A percentile compares a stretch with the other conserved stretches of the same genome.
Conservation (phyloP, 1,284 basidiomycete genomes). For the Irpex sp. region DNA sequence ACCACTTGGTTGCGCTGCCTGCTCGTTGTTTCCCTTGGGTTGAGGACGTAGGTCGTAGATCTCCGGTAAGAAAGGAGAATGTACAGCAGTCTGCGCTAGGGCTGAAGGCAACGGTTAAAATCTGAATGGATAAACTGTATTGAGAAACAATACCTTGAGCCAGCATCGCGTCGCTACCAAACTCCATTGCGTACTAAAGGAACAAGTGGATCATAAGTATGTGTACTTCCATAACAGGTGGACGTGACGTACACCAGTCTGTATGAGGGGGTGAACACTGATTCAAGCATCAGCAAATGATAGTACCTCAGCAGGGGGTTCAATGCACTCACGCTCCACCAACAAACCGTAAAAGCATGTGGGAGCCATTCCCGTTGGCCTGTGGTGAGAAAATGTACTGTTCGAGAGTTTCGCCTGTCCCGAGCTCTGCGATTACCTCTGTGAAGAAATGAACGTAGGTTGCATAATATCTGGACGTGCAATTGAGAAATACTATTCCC, state of each 20-base stretch:
- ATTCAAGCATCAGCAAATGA: not conserved
- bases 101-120: constrained; percentile 28
- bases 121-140: not conserved
- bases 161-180: constrained; percentile 49
- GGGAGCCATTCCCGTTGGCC: constrained; percentile 42
- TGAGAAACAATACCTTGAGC: constrained; percentile 39
- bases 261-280: constrained; percentile 62
- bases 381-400: constrained; percentile 51
- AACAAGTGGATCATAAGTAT: not conserved
- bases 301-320: not conserved
- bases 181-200: constrained; percentile 55
- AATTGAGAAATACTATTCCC: not conserved
- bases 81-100: constrained; percentile 53
- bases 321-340: constrained; percentile 46
- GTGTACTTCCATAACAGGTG: not conserved
- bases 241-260: constrained; percentile 48
- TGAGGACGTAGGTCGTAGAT: constrained; percentile 28
- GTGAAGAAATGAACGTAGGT: constrained; percentile 58
- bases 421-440: constrained; percentile 38
- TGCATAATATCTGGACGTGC: constrained; percentile 42
- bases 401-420: constrained; percentile 42
- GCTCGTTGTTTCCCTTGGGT: not conserved
- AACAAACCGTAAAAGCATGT: constrained; percentile 56
- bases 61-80: constrained; percentile 31
- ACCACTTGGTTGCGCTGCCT: not conserved